Percentiles rank a stretch among this genome's conserved stretches.
Evolutionary conservation across 148 eudicot species (phyloP).

Genomic region (Rheum nobile): DNA sequence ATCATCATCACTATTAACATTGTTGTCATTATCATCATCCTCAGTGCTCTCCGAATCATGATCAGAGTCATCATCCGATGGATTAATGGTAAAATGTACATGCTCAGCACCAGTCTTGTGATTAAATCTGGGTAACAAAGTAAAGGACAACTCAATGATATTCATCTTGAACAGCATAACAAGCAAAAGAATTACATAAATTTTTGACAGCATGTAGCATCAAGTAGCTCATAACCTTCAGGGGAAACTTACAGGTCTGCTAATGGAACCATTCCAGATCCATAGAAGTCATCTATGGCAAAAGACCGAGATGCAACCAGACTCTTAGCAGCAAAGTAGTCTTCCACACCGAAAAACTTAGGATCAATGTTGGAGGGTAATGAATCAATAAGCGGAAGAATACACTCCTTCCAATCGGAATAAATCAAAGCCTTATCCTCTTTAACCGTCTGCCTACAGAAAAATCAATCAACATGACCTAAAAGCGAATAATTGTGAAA

Average conservation of each 20-base stretch:
- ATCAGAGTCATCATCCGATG: constrained; percentile 16
- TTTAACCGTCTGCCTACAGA: constrained; percentile 59
- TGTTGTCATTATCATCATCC: constrained; percentile 8
- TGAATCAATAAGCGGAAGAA: constrained; percentile 48
- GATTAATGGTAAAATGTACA: constrained; percentile 59
- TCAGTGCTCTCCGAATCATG: constrained; percentile 15
- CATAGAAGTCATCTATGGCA: constrained; percentile 78
- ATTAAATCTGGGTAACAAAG: constrained; percentile 47
- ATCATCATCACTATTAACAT: constrained; percentile 8
- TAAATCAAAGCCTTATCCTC: constrained; percentile 67
- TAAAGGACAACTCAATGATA: not conserved
- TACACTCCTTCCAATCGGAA: constrained; percentile 80
- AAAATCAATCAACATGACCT: not conserved
- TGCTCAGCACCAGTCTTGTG: constrained; percentile 97
- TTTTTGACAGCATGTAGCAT: not conserved
- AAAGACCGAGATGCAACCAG: constrained; percentile 91
- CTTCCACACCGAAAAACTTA: constrained; percentile 45
- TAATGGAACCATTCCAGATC: constrained; percentile 90
- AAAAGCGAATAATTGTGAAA: not conserved
- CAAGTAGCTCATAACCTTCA: not conserved
- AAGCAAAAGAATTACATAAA: not conserved
- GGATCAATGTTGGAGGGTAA: constrained; percentile 39
- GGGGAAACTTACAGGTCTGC: constrained; percentile 77
- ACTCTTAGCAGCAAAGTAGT: constrained; percentile 81
- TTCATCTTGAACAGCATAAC: not conserved